Evolutionary conservation across 306 rosid species (phyloP).

Genomic region (Heteromeles arbutifolia): DNA sequence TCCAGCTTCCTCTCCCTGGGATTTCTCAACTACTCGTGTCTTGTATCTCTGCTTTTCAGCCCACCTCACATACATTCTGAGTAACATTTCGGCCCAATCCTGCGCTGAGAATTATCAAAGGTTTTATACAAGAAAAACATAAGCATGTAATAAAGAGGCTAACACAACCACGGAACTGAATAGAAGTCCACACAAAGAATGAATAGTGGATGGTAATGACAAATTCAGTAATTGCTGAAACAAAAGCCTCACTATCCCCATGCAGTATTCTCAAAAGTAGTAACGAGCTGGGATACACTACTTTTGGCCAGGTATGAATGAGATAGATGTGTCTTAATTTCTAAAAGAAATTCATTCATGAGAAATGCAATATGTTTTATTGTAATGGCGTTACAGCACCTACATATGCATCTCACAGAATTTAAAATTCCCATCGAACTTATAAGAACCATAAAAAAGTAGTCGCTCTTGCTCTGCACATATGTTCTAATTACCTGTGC

Average conservation of each 20-base stretch:
- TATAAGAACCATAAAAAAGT: slow-evolving; percentile 2
- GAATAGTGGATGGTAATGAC: neutral
- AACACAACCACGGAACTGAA: neutral
- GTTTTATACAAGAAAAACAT: slow-evolving; percentile 26
- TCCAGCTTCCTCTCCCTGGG: slow-evolving; percentile 95
- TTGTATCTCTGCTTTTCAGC: slow-evolving; percentile 88
- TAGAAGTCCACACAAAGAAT: neutral
- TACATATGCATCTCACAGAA: neutral
- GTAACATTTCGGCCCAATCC: slow-evolving; percentile 99
- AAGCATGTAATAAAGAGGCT: neutral
- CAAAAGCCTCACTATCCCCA: neutral
- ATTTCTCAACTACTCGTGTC: slow-evolving; percentile 83
- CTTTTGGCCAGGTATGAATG: neutral
- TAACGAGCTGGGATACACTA: neutral
- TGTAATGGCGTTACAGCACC: neutral
- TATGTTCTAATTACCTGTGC: slow-evolving; percentile 69
- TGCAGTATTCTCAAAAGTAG: neutral
- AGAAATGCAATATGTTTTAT: neutral
- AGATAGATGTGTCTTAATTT: neutral
- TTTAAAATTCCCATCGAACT: neutral
- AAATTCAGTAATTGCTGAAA: neutral
- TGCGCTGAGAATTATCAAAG: slow-evolving; percentile 68
- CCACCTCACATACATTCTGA: slow-evolving; percentile 96
- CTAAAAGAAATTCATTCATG: neutral
- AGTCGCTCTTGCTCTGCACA: slow-evolving; percentile 1